These are phyloP conservation scores for Parascedosporium putredinis DNA, from an alignment of 2,329 filamentous ascomycete genomes.

Conservation along the genomic window DNA sequence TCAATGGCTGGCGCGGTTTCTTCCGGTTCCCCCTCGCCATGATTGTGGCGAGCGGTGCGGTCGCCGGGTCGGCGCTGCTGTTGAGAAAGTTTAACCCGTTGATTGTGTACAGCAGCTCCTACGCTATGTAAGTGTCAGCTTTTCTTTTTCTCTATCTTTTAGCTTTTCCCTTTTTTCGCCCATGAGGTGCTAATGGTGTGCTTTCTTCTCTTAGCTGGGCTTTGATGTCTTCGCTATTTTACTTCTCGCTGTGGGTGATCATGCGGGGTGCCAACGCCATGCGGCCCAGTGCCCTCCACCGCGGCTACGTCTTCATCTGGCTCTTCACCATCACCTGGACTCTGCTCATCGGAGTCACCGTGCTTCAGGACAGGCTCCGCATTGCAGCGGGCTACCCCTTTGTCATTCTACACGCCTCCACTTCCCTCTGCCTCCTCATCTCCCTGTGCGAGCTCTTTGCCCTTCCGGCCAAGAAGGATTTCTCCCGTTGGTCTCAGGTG, in stretches of 20 bases:
- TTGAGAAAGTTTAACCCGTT: conserved; percentile 76
- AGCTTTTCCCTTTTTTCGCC: background rate
- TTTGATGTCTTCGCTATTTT: conserved; percentile 75
- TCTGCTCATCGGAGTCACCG: conserved; percentile 59
- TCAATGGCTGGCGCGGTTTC: conserved; percentile 73
- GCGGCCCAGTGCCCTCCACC: conserved; percentile 76
- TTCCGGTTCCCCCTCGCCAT: conserved; percentile 76
- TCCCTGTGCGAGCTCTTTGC: conserved; percentile 72
- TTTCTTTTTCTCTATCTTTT: background rate
- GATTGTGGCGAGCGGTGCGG: conserved; percentile 53
- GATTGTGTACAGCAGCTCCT: conserved; percentile 83
- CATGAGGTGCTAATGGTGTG: background rate
- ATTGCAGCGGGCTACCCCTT: conserved; percentile 71
- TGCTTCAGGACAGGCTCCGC: conserved; percentile 65
- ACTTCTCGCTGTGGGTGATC: conserved; percentile 73
- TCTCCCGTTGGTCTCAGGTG: conserved; percentile 38
- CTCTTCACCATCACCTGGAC: conserved; percentile 68
- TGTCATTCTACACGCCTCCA: conserved; percentile 66
- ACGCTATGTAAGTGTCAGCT: conserved; percentile 49
- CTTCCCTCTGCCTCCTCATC: conserved; percentile 65
- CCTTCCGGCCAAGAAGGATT: conserved; percentile 60
- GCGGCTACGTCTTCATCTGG: conserved; percentile 75
- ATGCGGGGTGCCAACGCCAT: conserved; percentile 68
- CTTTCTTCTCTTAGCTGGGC: conserved; percentile 46
- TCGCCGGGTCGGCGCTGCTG: conserved; percentile 63